Evolutionary conservation across 352 stramenopile genomes (phyloP).

Genomic region (Phytophthora aleatoria): DNA sequence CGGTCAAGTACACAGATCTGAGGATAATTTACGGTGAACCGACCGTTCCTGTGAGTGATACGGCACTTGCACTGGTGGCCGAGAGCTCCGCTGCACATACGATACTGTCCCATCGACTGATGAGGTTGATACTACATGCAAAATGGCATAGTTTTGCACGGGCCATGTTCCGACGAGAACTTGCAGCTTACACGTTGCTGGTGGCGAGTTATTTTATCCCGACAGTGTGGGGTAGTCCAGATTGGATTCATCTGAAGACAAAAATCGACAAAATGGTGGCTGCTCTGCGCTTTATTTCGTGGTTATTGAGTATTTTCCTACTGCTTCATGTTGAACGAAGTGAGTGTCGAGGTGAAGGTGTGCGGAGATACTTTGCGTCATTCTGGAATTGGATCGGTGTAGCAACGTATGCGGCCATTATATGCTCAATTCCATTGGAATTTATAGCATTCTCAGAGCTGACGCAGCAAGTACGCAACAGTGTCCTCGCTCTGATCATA

Average conservation of each 20-base stretch:
- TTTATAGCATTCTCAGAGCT: slow-evolving; percentile 34
- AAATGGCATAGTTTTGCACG: slow-evolving; percentile 72
- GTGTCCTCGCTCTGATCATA: slow-evolving; percentile 55
- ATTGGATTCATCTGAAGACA: slow-evolving; percentile 50
- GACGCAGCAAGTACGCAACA: slow-evolving; percentile 44
- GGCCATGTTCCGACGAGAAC: slow-evolving; percentile 56
- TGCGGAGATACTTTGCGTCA: slow-evolving; percentile 53
- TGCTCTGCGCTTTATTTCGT: slow-evolving; percentile 44
- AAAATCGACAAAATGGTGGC: slow-evolving; percentile 55
- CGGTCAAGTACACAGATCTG: slow-evolving; percentile 58
- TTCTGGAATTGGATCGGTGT: slow-evolving; percentile 72
- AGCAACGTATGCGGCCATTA: slow-evolving; percentile 47
- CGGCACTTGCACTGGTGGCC: slow-evolving; percentile 50
- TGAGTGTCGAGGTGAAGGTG: slow-evolving; percentile 50
- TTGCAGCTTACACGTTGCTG: slow-evolving; percentile 51
- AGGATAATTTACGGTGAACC: slow-evolving; percentile 56
- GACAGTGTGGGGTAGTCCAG: slow-evolving; percentile 56
- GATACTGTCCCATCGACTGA: slow-evolving; percentile 61
- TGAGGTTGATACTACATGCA: slow-evolving; percentile 52
- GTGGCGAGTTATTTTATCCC: slow-evolving; percentile 62
- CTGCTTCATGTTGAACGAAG: slow-evolving; percentile 53
- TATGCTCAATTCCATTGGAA: slow-evolving; percentile 61
- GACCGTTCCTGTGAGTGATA: slow-evolving; percentile 48
- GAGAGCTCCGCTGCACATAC: slow-evolving; percentile 43
- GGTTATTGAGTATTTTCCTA: slow-evolving; percentile 58